These are phyloP conservation scores for Kluyveromyces wickerhamii DNA, from an alignment of 805 yeast species.

Conservation along the genomic window DNA sequence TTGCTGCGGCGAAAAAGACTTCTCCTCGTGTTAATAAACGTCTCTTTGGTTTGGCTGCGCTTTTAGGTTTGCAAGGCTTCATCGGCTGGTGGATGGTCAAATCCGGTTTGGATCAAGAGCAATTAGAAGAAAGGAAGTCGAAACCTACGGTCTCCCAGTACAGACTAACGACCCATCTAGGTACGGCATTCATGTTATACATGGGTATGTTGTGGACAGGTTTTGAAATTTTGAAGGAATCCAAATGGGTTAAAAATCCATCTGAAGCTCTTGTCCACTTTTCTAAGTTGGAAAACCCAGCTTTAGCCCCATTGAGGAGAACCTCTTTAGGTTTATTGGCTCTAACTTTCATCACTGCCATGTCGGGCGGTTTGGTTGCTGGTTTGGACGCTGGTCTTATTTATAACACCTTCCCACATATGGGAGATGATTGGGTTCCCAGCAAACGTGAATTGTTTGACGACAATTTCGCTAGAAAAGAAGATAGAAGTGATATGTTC, in stretches of 20 bases:
- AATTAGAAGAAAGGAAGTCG: constrained; percentile 67
- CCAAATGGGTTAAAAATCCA: constrained; percentile 61
- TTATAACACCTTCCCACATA: constrained; percentile 91
- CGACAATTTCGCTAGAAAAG: constrained; percentile 57
- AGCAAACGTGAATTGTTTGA: constrained; percentile 70
- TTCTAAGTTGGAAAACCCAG: constrained; percentile 53
- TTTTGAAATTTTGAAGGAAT: constrained; percentile 69
- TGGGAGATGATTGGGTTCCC: constrained; percentile 85
- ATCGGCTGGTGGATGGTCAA: constrained; percentile 99
- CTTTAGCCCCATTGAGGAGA: constrained; percentile 48
- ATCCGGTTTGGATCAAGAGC: constrained; percentile 81
- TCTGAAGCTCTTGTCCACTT: constrained; percentile 45
- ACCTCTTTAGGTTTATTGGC: constrained; percentile 50
- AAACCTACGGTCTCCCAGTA: constrained; percentile 98
- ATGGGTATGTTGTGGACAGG: constrained; percentile 90
- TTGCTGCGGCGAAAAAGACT: constrained; percentile 57
- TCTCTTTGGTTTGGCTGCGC: constrained; percentile 60
- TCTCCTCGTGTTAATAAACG: constrained; percentile 59
- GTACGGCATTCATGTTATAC: constrained; percentile 84
- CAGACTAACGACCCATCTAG: constrained; percentile 86
- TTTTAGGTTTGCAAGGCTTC: constrained; percentile 89
- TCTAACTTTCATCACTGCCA: constrained; percentile 79
- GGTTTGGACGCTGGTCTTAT: constrained; percentile 97
- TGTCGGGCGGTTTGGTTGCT: constrained; percentile 98
- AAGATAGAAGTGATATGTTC: constrained; percentile 63